These are phyloP conservation scores for Plectosphaerella plurivora DNA, from an alignment of 2,329 filamentous ascomycete genomes.

Conservation along the genomic window DNA sequence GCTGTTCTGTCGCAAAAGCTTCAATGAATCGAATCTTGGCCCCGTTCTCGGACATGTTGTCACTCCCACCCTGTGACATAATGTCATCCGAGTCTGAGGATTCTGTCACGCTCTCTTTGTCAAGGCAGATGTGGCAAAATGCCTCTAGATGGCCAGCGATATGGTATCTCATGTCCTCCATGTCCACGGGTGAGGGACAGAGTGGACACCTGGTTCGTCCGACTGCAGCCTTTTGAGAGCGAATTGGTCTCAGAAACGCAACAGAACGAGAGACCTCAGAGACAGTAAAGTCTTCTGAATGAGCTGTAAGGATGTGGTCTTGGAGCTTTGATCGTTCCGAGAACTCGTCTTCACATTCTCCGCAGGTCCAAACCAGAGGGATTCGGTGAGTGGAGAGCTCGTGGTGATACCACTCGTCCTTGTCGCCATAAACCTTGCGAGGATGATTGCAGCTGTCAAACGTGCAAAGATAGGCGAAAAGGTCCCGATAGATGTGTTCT, in stretches of 20 bases:
- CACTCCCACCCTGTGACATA: conserved; percentile 3
- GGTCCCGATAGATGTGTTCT: conserved; percentile 4
- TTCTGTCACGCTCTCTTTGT: background rate
- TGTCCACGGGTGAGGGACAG: background rate
- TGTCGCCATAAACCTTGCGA: background rate
- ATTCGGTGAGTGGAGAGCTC: conserved; percentile 3
- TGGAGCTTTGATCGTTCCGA: background rate
- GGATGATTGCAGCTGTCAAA: conserved; percentile 5
- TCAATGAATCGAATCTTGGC: background rate
- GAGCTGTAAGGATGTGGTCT: background rate
- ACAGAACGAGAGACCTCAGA: background rate
- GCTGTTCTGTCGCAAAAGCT: conserved; percentile 1
- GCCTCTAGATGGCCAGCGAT: conserved; percentile 2
- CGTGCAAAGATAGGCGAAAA: conserved; percentile 6
- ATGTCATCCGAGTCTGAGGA: conserved; percentile 3
- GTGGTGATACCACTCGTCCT: conserved; percentile 5
- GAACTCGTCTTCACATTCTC: conserved; percentile 2
- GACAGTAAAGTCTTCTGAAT: background rate
- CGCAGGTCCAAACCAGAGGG: conserved; percentile 1
- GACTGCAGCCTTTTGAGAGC: background rate
- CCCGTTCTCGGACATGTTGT: conserved; percentile 3
- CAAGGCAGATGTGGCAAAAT: background rate
- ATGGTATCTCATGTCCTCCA: conserved; percentile 1
- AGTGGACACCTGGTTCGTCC: conserved; percentile 1
- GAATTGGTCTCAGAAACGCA: background rate